These are phyloP conservation scores for Phylloporus sp. DNA, from an alignment of 768 basidiomycete genomes.

Conservation along the genomic window DNA sequence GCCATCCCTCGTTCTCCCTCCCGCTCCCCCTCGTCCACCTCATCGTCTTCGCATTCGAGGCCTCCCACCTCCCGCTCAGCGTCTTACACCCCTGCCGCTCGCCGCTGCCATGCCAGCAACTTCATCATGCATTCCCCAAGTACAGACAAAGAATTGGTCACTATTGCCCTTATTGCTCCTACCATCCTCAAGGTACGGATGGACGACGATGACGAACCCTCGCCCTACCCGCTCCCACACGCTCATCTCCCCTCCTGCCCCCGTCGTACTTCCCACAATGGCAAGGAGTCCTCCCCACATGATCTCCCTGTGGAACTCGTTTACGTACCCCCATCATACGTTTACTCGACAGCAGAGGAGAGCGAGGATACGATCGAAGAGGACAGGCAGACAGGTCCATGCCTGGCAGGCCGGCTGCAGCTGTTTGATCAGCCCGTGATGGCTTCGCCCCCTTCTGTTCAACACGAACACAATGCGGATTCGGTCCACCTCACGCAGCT, in stretches of 20 bases:
- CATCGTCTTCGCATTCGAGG: conserved; percentile 23
- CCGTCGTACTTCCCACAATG: conserved; percentile 1
- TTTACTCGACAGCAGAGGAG: conserved; percentile 16
- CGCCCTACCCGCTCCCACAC: conserved; percentile 11
- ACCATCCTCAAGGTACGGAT: conserved; percentile 82
- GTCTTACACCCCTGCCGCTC: conserved; percentile 11
- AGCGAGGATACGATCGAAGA: conserved; percentile 18
- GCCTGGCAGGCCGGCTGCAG: conserved; percentile 9
- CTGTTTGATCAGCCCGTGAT: conserved; percentile 11
- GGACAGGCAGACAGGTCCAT: conserved; percentile 18
- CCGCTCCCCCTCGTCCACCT: conserved; percentile 30
- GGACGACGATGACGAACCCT: conserved; percentile 39
- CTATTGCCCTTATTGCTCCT: conserved; percentile 69
- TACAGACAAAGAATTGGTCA: conserved; percentile 50
- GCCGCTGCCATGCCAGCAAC: conserved; percentile 36
- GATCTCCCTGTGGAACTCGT: conserved; percentile 64
- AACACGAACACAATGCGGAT: conserved; percentile 2
- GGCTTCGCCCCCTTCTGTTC: conserved; percentile 4
- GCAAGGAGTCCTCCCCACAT: conserved; percentile 22
- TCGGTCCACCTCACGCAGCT: conserved; percentile 16
- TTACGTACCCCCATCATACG: conserved; percentile 54
- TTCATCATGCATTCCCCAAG: conserved; percentile 34
- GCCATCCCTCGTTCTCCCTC: conserved; percentile 35
- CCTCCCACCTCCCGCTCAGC: conserved; percentile 29
- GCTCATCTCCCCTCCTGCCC: conserved; percentile 9